phyloP scores from a whole-genome alignment of 306 rosid species.

The Malus domestica region ASM211411v1 NC_041802.1:16439001-16439500 shows the following conservation, averaged over 20 bases:
- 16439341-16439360: neutral
- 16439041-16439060: conserved; percentile 62
- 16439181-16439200: neutral
- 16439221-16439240: neutral
- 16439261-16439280: neutral
- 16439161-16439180: neutral
- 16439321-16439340: neutral
- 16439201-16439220: neutral
- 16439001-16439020: conserved; percentile 17
- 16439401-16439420: neutral
- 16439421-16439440: neutral
- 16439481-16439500: neutral
- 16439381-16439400: neutral
- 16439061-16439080: conserved; percentile 72
- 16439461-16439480: neutral
- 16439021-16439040: conserved; percentile 41
- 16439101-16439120: conserved; percentile 50
- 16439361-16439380: neutral
- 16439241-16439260: neutral
- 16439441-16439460: neutral
- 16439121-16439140: conserved; percentile 38
- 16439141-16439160: neutral
- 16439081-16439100: conserved; percentile 88
- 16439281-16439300: conserved; percentile 6
- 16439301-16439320: neutral